These are phyloP conservation scores for Boeremia lycopersici DNA, from an alignment of 2,329 filamentous ascomycete species.

Conservation along the genomic window DNA sequence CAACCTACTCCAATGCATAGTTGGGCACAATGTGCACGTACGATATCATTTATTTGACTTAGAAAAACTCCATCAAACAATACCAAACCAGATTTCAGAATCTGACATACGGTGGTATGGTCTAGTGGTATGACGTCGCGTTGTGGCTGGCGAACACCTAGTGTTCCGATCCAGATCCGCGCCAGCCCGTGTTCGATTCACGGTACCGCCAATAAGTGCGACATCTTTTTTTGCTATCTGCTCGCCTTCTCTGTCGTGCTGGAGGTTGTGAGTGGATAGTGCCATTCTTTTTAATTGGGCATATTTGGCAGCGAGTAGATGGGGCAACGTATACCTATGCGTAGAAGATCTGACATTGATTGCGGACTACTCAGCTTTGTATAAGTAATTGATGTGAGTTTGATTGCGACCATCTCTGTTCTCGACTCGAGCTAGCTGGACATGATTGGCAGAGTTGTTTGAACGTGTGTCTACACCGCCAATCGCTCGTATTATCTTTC, in stretches of 20 bases:
- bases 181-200: constrained; percentile 21
- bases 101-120: background rate
- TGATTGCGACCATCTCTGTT: no score
- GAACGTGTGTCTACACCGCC: no score
- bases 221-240: constrained; percentile 1
- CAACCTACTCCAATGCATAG: no score
- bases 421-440: no score
- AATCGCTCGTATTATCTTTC: no score
- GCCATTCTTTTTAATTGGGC: background rate
- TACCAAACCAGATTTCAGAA: background rate
- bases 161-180: constrained; percentile 17
- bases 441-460: no score
- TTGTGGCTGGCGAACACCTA: constrained; percentile 16
- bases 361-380: no score
- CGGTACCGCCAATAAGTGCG: constrained; percentile 13
- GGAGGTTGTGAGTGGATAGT: background rate
- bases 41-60: no score
- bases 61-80: background rate
- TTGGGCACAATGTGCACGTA: no score
- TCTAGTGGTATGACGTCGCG: constrained; percentile 21
- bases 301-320: background rate
- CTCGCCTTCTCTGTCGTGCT: background rate
- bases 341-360: no score
- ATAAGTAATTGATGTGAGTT: no score
- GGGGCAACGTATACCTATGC: no score